These are phyloP conservation scores for Syncephalis fuscata DNA, from an alignment of 371 early-diverging fungal genomes.

Conservation along the genomic window DNA sequence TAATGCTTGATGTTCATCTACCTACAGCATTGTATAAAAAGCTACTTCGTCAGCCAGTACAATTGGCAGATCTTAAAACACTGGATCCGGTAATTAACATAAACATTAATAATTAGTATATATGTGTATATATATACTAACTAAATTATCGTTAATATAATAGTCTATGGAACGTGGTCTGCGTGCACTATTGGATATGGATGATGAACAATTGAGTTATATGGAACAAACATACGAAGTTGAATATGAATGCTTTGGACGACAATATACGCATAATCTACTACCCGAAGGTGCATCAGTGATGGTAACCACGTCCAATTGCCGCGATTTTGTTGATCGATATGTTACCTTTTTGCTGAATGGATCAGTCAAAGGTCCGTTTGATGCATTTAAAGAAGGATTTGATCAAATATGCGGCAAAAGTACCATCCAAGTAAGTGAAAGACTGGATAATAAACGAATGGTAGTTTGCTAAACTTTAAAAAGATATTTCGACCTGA, in stretches of 20 bases:
- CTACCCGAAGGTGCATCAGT: slow-evolving; percentile 46
- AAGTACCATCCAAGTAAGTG: slow-evolving; percentile 53
- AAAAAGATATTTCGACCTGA: slow-evolving; percentile 34
- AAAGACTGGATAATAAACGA: not conserved
- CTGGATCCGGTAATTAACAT: slow-evolving; percentile 39
- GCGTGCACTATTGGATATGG: slow-evolving; percentile 40
- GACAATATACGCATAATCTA: slow-evolving; percentile 42
- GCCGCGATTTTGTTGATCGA: slow-evolving; percentile 48
- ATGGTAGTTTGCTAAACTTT: not conserved
- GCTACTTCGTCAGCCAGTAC: slow-evolving; percentile 30
- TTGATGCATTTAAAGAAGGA: slow-evolving; percentile 77
- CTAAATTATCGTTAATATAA: not conserved
- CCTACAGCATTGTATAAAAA: slow-evolving; percentile 87
- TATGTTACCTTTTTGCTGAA: slow-evolving; percentile 40
- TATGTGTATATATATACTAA: not conserved
- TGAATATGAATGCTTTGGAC: slow-evolving; percentile 60
- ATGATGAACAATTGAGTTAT: slow-evolving; percentile 63
- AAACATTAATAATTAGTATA: slow-evolving; percentile 5
- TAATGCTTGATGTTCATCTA: slow-evolving; percentile 78
- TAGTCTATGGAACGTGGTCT: slow-evolving; percentile 64
- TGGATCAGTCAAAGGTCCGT: slow-evolving; percentile 54
- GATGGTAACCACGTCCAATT: slow-evolving; percentile 60
- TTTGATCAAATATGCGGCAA: slow-evolving; percentile 74
- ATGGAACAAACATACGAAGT: slow-evolving; percentile 70
- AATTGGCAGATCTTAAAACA: slow-evolving; percentile 29